A percentile compares a stretch with the other conserved stretches of the same genome.
These are phyloP conservation scores for Chlorociboria aeruginascens DNA, from an alignment of 495 filamentous ascomycete genomes.

Conservation along the genomic window DNA sequence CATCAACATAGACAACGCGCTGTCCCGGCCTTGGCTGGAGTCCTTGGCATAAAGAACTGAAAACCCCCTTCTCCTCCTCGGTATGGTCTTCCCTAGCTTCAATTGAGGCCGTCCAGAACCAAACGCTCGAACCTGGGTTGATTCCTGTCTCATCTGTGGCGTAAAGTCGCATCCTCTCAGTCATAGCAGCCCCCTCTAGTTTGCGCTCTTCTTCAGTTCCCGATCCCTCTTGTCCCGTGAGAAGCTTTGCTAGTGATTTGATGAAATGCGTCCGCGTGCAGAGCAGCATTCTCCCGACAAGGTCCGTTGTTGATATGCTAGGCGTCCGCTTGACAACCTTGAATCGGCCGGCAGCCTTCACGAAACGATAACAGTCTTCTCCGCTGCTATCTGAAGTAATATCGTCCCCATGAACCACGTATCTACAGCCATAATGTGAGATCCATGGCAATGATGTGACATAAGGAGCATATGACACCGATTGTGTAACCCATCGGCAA, in stretches of 20 bases:
- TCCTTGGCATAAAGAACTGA: constrained; percentile 53
- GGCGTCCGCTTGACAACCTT: constrained; percentile 92
- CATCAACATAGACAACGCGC: constrained; percentile 85
- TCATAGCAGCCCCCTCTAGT: constrained; percentile 44
- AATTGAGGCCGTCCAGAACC: constrained; percentile 55
- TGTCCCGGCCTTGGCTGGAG: constrained; percentile 59
- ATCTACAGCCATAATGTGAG: constrained; percentile 82
- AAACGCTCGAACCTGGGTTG: constrained; percentile 61
- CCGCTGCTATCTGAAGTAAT: constrained; percentile 76
- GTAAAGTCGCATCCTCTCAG: constrained; percentile 66
- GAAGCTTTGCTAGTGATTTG: constrained; percentile 50
- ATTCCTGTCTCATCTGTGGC: constrained; percentile 72
- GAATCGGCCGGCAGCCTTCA: constrained; percentile 85
- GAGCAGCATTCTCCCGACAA: constrained; percentile 92
- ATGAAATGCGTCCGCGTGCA: constrained; percentile 87
- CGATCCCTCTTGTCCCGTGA: constrained; percentile 60
- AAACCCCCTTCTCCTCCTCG: constrained; percentile 42
- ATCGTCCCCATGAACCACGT: constrained; percentile 87
- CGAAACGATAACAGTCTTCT: constrained; percentile 93
- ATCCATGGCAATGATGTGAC: constrained; percentile 92
- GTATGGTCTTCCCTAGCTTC: constrained; percentile 37
- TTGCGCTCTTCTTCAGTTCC: constrained; percentile 55
- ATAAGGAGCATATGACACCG: constrained; percentile 81
- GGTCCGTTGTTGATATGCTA: constrained; percentile 90
- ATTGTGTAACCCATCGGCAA: constrained; percentile 83